Base-by-base conservation (phyloP, 2,329 filamentous ascomycete genomes). In the Claviceps sp. region DNA sequence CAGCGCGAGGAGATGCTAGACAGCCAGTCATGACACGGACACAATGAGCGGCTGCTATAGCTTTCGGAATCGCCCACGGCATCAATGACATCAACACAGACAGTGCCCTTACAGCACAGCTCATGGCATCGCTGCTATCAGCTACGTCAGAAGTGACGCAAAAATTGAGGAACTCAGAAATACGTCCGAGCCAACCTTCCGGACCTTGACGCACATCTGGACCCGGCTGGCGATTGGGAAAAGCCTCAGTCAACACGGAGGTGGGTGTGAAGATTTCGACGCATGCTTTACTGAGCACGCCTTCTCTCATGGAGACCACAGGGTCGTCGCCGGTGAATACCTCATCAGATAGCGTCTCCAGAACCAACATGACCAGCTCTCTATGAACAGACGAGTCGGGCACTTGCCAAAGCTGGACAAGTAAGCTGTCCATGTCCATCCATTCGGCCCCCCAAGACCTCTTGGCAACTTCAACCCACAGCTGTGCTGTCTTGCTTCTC, bases 401-500 rank as follows among this genome's bases (percentile, higher is more conserved):
- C 16, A 76, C 67, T 65, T 89, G 84, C 93, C 93, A 98, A 20
- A 97, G 75, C 61, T 82, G 78, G 45, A 90, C 79, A 52, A 98
- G 76, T 62, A 86, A 76, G 56, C 82, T 72, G 65, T 98, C 94
- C 91, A 98, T 95, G 63, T 94, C 83, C 73, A 86, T 82, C 93
- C 94, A 98, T 55, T 93, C 86, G 37, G 81, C 76, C n/a, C 78
- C 88, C 93, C 93, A 98, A 63, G 82, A 86, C 61, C 91, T 80
- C 72, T 97, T 97, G 42, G 90, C 89, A 50, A 95, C 76, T 67
- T 97, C 93, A 7, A 90, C 87, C 93, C 93, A 98, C 55, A 98
- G 72, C 68, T 95, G 86, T 30, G 88, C 88, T 37, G 93, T 84
- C 71, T 98, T 98, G 74, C 95, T 97, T 59, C 91, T 79, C 57